Base-by-base conservation (phyloP, 306 rosid genomes). In the Medicago lupulina region DNA sequence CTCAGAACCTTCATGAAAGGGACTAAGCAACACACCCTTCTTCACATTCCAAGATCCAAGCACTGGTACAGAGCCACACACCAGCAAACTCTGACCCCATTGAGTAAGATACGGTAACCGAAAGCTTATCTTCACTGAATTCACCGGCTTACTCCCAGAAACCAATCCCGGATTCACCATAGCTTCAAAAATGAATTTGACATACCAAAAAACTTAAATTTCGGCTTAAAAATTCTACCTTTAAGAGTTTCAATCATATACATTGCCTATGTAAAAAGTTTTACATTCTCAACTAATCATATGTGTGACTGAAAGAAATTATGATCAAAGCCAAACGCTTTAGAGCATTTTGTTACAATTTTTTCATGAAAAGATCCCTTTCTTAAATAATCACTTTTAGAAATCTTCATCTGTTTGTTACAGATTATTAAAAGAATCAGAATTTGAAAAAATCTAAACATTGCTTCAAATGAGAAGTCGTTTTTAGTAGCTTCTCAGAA, bases 1-100 rank as follows among this genome's bases (percentile, higher is more conserved):
- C 88, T 89, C 93, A 71, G 61, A 78, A 15, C 96, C 97, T 62
- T 95, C 83, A 51, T 86, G 92, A 83, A 76, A 75, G 40, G 96
- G 97, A 41, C 51, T 86, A 75, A 95, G 86, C 53, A 79, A 70
- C 80, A 95, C 63, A 44, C 98, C 98, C 83, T 78, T 92, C 88
- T 92, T 92, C 88, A 90, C 95, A 81, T 84, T 89, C 97, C 98
- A 85, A 2, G 97, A 88, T 63, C 98, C 98, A 50, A 95, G 90
- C 81, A 85, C 18, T 0, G 95, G 84, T 25, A 84, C 97, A 74
- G 98, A 95, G 44, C 98, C 98, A 68, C 91, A 90, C 23, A 92
- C 92, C 62, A 92, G 68, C 83, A 95, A 82, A 85, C 88, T 87
- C 60, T 95, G 93, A 74, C 98, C 98, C 97, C 98, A 95, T 0